Base-by-base conservation (phyloP, 345 rosid genomes). In the Cochlearia excelsa region DNA sequence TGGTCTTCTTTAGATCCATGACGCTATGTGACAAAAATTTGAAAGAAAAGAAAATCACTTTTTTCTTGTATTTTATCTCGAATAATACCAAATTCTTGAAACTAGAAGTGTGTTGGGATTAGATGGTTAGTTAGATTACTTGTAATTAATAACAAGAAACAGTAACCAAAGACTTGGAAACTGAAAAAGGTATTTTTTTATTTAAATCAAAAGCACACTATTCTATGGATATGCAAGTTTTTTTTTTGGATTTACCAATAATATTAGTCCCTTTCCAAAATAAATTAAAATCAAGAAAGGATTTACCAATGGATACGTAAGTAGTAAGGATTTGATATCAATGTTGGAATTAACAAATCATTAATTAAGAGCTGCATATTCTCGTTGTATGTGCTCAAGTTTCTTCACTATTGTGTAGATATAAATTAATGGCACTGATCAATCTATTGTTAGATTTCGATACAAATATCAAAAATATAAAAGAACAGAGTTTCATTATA, bases 61-160 rank as follows among this genome's bases (percentile, higher is more conserved):
- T 33, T 33, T 30, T 5, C 4, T 68, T 56, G 49, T 63, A 28
- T 50, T 56, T 8, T 43, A 63, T 63, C 59, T 56, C 30, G 69
- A 63, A 57, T 50, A 45, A 57, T 43, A 56, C 65, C 64, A 70
- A 63, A 63, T 70, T 16, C 65, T 70, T 70, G 69, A 63, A 63
- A 63, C 59, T 70, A 63, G 69, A 29, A 57, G 50, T 34, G 50
- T 50, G 64, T 70, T 70, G 74, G 74, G 74, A 63, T 70, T 57
- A 50, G 74, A 54, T 35, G 23, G 7, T 37, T 34, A 34, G 37
- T 3, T 33, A 30, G 1, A 50, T 37, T 41, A 43, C 42, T 69
- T 43, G 59, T 69, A 63, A 51, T 30, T 43, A 50, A 56, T 57
- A 44, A 63, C 35, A 55, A 27, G 59, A 37, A 37, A 37, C 40